phyloP scores from a whole-genome alignment of 257 asterid species.

The Solanum piurae region DNA sequence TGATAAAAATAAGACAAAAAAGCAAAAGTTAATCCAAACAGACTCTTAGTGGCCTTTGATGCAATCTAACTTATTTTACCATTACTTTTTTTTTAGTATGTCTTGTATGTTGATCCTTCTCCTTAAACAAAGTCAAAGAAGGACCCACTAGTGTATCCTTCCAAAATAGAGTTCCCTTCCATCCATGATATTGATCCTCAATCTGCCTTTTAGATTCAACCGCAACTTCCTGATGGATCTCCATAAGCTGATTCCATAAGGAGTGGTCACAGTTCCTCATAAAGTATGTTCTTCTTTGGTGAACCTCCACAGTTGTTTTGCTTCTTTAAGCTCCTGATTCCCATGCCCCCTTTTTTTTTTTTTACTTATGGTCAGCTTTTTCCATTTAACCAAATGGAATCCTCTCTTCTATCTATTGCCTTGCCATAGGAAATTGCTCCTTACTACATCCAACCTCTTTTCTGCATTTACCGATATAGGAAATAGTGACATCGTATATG shows the following conservation, averaged over 20 bases:
- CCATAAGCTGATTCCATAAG: neutral
- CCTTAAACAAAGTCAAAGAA: neutral
- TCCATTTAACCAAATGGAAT: neutral
- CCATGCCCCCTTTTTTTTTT: neutral
- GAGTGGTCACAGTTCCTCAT: neutral
- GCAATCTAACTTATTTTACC: neutral
- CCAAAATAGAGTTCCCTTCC: neutral
- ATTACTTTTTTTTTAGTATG: neutral
- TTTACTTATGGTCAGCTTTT: neutral
- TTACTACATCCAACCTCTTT: neutral
- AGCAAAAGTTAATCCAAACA: neutral
- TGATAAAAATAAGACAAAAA: no score
- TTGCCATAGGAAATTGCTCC: neutral
- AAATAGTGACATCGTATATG: neutral
- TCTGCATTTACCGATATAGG: neutral
- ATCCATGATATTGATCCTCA: neutral
- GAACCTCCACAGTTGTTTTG: neutral
- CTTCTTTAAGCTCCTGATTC: neutral
- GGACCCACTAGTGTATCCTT: neutral
- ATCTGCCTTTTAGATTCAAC: neutral
- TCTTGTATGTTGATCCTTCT: neutral
- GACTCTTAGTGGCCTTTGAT: neutral
- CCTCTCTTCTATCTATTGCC: neutral
- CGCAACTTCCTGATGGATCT: neutral
- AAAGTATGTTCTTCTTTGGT: neutral